phyloP scores from a whole-genome alignment of 371 early-diverging fungal species.

The Circinella minor region DNA sequence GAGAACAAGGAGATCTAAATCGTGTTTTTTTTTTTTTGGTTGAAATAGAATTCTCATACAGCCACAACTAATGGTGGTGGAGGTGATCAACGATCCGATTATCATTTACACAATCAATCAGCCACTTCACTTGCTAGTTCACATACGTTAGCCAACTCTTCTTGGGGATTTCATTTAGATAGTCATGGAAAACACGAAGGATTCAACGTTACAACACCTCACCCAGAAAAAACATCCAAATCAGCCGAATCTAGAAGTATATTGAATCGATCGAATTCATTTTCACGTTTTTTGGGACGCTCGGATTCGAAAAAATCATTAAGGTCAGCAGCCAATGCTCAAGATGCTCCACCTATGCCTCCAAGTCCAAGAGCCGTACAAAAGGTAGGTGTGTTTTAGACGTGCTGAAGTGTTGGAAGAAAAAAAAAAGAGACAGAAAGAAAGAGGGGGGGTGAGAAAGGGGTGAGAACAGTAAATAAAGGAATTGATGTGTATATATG shows the following conservation, averaged over 20 bases:
- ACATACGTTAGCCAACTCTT: constrained; percentile 12
- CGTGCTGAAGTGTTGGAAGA: background rate
- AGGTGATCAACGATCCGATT: constrained; percentile 17
- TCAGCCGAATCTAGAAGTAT: constrained; percentile 47
- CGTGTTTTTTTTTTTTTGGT: too few species aligned
- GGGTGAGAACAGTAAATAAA: background rate
- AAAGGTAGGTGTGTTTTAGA: constrained; percentile 30
- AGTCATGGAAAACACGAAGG: constrained; percentile 39
- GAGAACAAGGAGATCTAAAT: background rate
- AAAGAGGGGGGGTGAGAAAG: too few species aligned
- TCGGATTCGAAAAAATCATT: constrained; percentile 51
- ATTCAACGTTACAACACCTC: constrained; percentile 33
- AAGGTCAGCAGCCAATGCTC: constrained; percentile 15
- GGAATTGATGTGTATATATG: background rate
- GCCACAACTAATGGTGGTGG: background rate
- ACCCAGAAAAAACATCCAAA: constrained; percentile 37
- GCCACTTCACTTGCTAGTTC: constrained; percentile 15
- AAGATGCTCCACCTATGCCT: constrained; percentile 38
- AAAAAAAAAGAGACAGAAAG: background rate
- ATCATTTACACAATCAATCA: constrained; percentile 24
- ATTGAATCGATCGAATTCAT: constrained; percentile 53
- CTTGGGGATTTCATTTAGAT: constrained; percentile 24
- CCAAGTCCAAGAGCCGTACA: constrained; percentile 46
- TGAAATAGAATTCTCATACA: too few species aligned
- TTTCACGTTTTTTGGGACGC: constrained; percentile 54